A percentile compares a stretch with the other conserved stretches of the same genome.
Evolutionary conservation across 352 stramenopile genomes (phyloP).

Genomic region (Globisporangium cylindrosporum): DNA sequence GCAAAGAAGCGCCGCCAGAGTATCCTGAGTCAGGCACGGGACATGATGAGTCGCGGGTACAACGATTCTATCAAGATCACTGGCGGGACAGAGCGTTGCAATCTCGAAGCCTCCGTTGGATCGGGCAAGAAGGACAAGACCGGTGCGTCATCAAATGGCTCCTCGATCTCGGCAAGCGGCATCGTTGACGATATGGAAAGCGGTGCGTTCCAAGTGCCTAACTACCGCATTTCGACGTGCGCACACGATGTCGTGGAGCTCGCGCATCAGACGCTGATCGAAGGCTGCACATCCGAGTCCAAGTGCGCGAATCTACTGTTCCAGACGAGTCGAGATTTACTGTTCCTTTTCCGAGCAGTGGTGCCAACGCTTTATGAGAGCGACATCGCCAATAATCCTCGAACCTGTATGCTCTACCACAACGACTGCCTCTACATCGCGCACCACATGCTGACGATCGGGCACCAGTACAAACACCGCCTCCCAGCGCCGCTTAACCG

Average conservation of each 20-base stretch:
- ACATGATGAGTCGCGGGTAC: slow-evolving; percentile 57
- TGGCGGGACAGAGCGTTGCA: slow-evolving; percentile 51
- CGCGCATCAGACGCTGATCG: slow-evolving; percentile 58
- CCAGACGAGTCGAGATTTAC: slow-evolving; percentile 71
- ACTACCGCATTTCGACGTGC: slow-evolving; percentile 58
- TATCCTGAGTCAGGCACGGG: slow-evolving; percentile 48
- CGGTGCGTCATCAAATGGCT: slow-evolving; percentile 6
- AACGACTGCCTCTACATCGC: slow-evolving; percentile 85
- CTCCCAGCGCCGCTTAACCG: slow-evolving; percentile 51
- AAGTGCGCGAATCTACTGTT: slow-evolving; percentile 60
- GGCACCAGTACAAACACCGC: slow-evolving; percentile 66
- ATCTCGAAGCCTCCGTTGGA: slow-evolving; percentile 34
- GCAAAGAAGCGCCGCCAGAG: slow-evolving; percentile 65
- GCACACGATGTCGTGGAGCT: slow-evolving; percentile 64
- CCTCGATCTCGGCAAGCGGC: slow-evolving; percentile 10
- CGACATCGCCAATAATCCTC: slow-evolving; percentile 61
- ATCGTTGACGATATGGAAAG: slow-evolving; percentile 36
- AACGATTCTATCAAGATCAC: slow-evolving; percentile 60
- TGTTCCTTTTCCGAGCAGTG: slow-evolving; percentile 71
- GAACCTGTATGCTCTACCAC: slow-evolving; percentile 76
- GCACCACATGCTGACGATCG: slow-evolving; percentile 77
- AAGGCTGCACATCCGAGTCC: slow-evolving; percentile 44
- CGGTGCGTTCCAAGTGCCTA: slow-evolving; percentile 59
- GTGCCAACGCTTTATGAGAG: slow-evolving; percentile 66
- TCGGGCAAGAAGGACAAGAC: slow-evolving; percentile 37